phyloP scores from a whole-genome alignment of 192 early-diverging fungal species.

The Backusella morwellensis region DNA sequence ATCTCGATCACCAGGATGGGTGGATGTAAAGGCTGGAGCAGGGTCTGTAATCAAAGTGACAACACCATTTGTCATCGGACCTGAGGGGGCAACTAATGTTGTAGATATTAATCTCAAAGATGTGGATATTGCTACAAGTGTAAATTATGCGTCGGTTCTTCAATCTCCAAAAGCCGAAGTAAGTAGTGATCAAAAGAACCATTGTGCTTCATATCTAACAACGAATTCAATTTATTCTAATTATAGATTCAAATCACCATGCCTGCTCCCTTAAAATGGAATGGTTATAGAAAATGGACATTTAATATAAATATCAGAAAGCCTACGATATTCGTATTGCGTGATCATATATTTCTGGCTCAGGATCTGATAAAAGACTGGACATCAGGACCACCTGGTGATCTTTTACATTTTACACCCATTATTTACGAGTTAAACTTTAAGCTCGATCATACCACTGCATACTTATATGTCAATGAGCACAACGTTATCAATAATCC shows the following conservation, averaged over 20 bases:
- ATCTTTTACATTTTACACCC: conserved; percentile 65
- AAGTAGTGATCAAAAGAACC: conserved; percentile 1
- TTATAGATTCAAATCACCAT: conserved; percentile 53
- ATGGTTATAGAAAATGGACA: conserved; percentile 63
- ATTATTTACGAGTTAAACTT: conserved; percentile 62
- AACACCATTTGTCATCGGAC: conserved; percentile 55
- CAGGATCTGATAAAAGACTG: conserved; percentile 74
- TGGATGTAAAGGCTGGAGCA: conserved; percentile 54
- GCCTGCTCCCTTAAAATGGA: conserved; percentile 70
- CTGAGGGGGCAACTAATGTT: conserved; percentile 56
- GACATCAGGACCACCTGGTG: conserved; percentile 50
- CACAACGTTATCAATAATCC: conserved; percentile 76
- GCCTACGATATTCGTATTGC: conserved; percentile 54
- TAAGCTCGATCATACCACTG: conserved; percentile 42
- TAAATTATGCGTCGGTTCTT: conserved; percentile 65
- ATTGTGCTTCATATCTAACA: not conserved
- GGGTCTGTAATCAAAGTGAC: conserved; percentile 52
- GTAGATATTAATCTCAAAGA: conserved; percentile 51
- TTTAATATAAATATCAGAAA: conserved; percentile 48
- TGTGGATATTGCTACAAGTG: conserved; percentile 54
- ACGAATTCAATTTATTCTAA: not conserved
- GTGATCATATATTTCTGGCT: conserved; percentile 74
- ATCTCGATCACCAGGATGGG: conserved; percentile 66
- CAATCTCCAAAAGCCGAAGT: conserved; percentile 50
- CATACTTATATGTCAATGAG: conserved; percentile 71